These are phyloP conservation scores for Monilinia laxa DNA, from an alignment of 2,329 filamentous ascomycete species.

Conservation along the genomic window DNA sequence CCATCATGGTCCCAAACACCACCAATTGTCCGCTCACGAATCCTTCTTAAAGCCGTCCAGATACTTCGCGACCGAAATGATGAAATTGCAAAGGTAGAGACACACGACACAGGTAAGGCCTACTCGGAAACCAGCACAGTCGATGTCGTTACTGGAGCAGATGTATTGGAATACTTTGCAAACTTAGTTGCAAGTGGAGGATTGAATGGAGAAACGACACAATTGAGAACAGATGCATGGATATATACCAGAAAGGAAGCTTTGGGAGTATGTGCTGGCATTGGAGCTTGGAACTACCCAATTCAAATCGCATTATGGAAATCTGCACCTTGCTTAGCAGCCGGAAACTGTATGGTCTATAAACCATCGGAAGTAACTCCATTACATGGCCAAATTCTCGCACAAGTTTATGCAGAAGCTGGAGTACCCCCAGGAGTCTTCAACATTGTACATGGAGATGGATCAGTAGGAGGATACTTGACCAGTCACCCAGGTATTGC, in stretches of 20 bases:
- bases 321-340: slow-evolving; percentile 79
- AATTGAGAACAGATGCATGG: slow-evolving; percentile 73
- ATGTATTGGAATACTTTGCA: slow-evolving; percentile 85
- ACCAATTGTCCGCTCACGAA: slow-evolving; percentile 70
- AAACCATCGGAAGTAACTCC: slow-evolving; percentile 87
- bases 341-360: slow-evolving; percentile 88
- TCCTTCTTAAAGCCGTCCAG: slow-evolving; percentile 73
- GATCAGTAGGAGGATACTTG: slow-evolving; percentile 72
- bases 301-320: slow-evolving; percentile 92
- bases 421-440: slow-evolving; percentile 81
- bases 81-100: slow-evolving; percentile 75
- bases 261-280: slow-evolving; percentile 80
- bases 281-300: slow-evolving; percentile 90
- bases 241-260: slow-evolving; percentile 81
- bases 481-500: slow-evolving; percentile 70
- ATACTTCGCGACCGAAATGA: slow-evolving; percentile 76
- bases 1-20: slow-evolving; percentile 73
- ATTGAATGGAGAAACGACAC: slow-evolving; percentile 75
- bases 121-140: slow-evolving; percentile 82
- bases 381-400: slow-evolving; percentile 74
- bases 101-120: slow-evolving; percentile 82
- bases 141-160: slow-evolving; percentile 78
- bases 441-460: slow-evolving; percentile 81
- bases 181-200: slow-evolving; percentile 75
- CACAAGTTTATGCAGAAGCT: slow-evolving; percentile 74